Conservation (phyloP, 2,329 filamentous ascomycete species). For the Seiridium cupressi region DNA sequence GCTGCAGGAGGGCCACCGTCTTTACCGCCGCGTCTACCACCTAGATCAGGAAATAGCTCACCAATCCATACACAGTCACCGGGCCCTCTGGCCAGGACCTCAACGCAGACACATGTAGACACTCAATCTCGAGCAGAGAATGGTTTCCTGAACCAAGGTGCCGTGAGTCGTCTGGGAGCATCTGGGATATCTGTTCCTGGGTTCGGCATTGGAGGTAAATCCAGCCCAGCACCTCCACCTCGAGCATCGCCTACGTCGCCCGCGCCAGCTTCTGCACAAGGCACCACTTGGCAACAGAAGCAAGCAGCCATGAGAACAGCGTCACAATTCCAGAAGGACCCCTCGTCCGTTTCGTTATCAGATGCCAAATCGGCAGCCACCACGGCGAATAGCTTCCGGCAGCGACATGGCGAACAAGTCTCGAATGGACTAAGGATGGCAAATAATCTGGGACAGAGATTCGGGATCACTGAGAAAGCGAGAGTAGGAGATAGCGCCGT, state of each 20-base stretch:
- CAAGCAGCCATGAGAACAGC: constrained; percentile 63
- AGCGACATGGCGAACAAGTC: constrained; percentile 68
- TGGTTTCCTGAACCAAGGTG: constrained; percentile 49
- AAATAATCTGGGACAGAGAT: constrained; percentile 59
- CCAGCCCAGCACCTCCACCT: constrained; percentile 23
- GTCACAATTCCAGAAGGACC: constrained; percentile 56
- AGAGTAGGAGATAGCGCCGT: background rate
- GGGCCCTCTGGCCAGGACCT: constrained; percentile 21
- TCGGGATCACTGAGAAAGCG: constrained; percentile 36
- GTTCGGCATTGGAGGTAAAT: constrained; percentile 60
- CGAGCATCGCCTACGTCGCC: constrained; percentile 20
- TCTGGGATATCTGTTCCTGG: constrained; percentile 78
- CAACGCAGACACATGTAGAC: constrained; percentile 8
- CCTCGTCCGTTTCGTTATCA: constrained; percentile 57
- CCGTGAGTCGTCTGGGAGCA: constrained; percentile 64
- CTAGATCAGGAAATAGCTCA: constrained; percentile 51
- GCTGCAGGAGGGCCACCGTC: constrained; percentile 41
- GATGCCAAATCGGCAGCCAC: constrained; percentile 58
- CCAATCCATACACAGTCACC: constrained; percentile 33
- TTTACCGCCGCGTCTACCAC: constrained; percentile 69
- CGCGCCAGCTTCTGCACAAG: constrained; percentile 35
- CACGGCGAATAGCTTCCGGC: constrained; percentile 67
- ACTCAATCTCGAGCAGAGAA: constrained; percentile 7
- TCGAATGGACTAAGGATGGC: constrained; percentile 57
- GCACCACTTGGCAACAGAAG: constrained; percentile 64